phyloP scores from a whole-genome alignment of 1,139 yeast genomes.

The Candida smagusa region DNA sequence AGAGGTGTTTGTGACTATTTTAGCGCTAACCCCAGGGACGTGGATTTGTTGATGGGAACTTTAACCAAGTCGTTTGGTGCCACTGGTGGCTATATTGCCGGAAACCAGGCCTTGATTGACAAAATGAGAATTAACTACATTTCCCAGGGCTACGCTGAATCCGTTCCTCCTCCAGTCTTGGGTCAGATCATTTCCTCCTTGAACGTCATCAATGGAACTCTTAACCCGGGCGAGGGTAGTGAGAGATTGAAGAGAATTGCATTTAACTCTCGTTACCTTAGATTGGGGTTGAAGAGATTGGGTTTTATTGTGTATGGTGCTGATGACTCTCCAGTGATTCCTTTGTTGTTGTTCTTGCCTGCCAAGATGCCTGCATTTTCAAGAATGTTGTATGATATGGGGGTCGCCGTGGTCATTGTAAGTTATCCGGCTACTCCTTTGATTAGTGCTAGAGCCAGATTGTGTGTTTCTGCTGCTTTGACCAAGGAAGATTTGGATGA shows the following conservation, averaged over 20 bases:
- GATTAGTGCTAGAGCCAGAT: slow-evolving; percentile 83
- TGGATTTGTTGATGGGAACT: slow-evolving; percentile 95
- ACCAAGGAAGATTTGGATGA: slow-evolving; percentile 92
- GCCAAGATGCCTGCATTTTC: slow-evolving; percentile 93
- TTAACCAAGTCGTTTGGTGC: slow-evolving; percentile 98
- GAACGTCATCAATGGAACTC: slow-evolving; percentile 71
- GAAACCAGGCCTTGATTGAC: slow-evolving; percentile 63
- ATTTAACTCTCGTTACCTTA: slow-evolving; percentile 87
- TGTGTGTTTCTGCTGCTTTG: slow-evolving; percentile 88
- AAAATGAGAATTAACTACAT: slow-evolving; percentile 70
- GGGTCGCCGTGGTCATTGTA: slow-evolving; percentile 91
- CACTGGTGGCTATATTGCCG: slow-evolving; percentile 95
- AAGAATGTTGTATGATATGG: slow-evolving; percentile 70
- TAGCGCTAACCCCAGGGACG: slow-evolving; percentile 66
- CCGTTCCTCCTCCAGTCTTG: slow-evolving; percentile 86
- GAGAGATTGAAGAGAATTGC: slow-evolving; percentile 92
- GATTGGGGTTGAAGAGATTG: slow-evolving; percentile 83
- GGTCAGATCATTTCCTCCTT: slow-evolving; percentile 84
- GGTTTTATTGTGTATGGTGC: slow-evolving; percentile 95
- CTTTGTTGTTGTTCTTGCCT: slow-evolving; percentile 82
- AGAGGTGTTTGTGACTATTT: slow-evolving; percentile 95
- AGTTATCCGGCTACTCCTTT: slow-evolving; percentile 98
- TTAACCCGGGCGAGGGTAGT: slow-evolving; percentile 89
- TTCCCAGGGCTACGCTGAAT: slow-evolving; percentile 76
- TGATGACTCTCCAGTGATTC: slow-evolving; percentile 96